These are phyloP conservation scores for Pyrenopolyporus hunteri DNA, from an alignment of 495 filamentous ascomycete genomes.

Conservation along the genomic window DNA sequence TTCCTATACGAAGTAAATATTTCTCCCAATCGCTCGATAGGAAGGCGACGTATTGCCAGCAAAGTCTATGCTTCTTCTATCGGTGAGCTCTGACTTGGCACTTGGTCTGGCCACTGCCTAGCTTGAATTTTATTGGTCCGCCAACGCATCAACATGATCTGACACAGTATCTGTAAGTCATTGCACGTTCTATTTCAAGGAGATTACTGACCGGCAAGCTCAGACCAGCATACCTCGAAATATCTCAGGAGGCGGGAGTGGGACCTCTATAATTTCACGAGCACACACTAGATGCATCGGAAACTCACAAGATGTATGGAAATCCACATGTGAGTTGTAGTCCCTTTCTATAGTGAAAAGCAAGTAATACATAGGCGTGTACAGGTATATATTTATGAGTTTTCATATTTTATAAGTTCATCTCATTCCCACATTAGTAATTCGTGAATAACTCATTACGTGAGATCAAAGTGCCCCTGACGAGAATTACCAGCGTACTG, in stretches of 20 bases:
- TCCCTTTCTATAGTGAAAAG: too few relatives aligned
- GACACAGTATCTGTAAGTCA: background rate
- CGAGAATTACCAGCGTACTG: too few relatives aligned
- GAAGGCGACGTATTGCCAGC: too few relatives aligned
- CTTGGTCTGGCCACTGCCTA: background rate
- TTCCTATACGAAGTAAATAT: background rate
- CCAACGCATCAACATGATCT: background rate
- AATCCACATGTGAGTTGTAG: too few relatives aligned
- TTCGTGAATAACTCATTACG: too few relatives aligned
- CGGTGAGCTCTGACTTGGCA: background rate
- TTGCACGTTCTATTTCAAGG: background rate
- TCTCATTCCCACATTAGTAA: too few relatives aligned
- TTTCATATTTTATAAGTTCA: too few relatives aligned
- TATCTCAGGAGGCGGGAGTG: slow-evolving; percentile 28
- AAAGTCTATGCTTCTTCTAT: background rate
- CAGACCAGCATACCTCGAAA: background rate
- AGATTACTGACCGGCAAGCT: background rate
- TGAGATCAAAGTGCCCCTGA: too few relatives aligned
- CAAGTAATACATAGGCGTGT: too few relatives aligned
- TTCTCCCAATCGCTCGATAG: background rate
- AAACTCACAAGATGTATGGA: too few relatives aligned
- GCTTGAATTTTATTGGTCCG: background rate
- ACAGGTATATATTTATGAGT: too few relatives aligned
- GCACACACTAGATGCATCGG: background rate
- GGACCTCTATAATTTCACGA: background rate